These are phyloP conservation scores for Salvia sclarea DNA, from an alignment of 305 asterid species.

Conservation along the genomic window DNA sequence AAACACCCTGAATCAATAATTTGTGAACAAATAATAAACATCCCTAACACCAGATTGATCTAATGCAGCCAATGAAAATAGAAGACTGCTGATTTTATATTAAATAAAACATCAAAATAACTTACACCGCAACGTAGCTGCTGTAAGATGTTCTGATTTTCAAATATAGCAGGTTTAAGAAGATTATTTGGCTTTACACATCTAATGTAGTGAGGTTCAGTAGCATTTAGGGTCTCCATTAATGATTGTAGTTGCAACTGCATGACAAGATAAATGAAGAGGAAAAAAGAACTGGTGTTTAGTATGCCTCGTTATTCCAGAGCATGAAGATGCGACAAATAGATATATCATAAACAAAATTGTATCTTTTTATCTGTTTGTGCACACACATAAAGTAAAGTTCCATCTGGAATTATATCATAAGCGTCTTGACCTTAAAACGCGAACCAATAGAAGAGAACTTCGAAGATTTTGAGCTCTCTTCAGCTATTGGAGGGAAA, in stretches of 20 bases:
- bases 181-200: slow-evolving; percentile 97
- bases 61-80: slow-evolving; percentile 25
- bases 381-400: slow-evolving; percentile 17
- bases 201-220: slow-evolving; percentile 95
- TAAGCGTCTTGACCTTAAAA: slow-evolving; percentile 69
- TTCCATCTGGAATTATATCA: slow-evolving; percentile 6
- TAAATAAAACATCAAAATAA: slow-evolving; percentile 33
- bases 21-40: slow-evolving; percentile 33
- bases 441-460: slow-evolving; percentile 99
- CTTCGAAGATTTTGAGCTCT: slow-evolving; percentile 83
- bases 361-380: background rate
- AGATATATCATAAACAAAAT: slow-evolving; percentile 21
- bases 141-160: slow-evolving; percentile 84
- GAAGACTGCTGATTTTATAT: slow-evolving; percentile 11
- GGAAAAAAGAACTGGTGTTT: slow-evolving; percentile 10
- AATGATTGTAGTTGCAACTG: slow-evolving; percentile 91
- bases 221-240: slow-evolving; percentile 97
- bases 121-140: slow-evolving; percentile 99
- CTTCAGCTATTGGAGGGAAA: slow-evolving; percentile 89
- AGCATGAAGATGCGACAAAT: slow-evolving; percentile 13
- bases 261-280: slow-evolving; percentile 42
- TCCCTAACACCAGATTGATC: slow-evolving; percentile 20
- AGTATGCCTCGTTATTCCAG: slow-evolving; percentile 28
- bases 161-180: slow-evolving; percentile 92
- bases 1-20: slow-evolving; percentile 77